Percentiles rank a stretch among this genome's conserved stretches.
Evolutionary conservation across 73 alveolate species (phyloP).

Genomic region (Tetrahymena malaccensis): DNA sequence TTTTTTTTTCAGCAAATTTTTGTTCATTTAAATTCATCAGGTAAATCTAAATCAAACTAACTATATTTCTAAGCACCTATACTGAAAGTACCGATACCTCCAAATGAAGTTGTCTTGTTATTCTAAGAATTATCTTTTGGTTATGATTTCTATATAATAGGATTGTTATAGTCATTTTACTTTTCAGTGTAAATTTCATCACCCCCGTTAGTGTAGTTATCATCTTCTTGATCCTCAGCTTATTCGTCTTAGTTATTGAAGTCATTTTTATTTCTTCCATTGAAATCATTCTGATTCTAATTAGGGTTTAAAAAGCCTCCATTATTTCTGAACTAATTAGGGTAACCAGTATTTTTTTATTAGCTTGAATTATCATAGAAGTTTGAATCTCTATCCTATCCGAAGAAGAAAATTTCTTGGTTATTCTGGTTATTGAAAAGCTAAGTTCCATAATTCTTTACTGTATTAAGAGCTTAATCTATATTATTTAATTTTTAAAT

Average conservation of each 20-base stretch:
- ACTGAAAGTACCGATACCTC: not conserved
- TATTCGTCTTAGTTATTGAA: not conserved
- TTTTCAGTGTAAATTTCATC: not conserved
- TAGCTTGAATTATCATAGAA: not conserved
- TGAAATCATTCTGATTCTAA: not conserved
- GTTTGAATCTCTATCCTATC: not conserved
- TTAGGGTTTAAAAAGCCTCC: not conserved
- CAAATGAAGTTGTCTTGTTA: not conserved
- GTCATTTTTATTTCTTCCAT: not conserved
- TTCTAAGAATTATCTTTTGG: not conserved
- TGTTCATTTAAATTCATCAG: not conserved
- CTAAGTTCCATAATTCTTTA: not conserved
- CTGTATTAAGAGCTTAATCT: not conserved
- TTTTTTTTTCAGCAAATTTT: not conserved
- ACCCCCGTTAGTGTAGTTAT: not conserved
- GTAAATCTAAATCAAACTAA: not conserved
- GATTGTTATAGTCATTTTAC: not conserved
- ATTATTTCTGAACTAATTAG: not conserved
- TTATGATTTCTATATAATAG: not conserved
- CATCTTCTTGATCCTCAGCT: not conserved
- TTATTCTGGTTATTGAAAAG: not conserved
- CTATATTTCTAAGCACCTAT: not conserved
- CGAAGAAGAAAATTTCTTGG: not conserved
- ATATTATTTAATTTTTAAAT: not conserved
- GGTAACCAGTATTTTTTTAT: not conserved